Evolutionary conservation across 352 stramenopile genomes (phyloP).

Genomic region (Elongisporangium senticosum): DNA sequence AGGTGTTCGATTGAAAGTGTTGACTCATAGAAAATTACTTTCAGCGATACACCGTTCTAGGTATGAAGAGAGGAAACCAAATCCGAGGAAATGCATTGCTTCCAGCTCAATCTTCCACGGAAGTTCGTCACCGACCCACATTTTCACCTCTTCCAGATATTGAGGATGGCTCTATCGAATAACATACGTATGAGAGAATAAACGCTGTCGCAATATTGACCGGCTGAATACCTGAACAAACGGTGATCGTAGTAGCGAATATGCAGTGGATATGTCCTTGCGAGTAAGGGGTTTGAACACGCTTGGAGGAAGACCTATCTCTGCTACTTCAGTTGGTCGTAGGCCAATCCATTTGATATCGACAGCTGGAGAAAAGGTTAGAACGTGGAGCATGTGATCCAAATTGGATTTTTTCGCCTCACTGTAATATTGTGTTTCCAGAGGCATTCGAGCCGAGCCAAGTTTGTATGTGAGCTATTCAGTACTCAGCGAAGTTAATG

Average conservation of each 20-base stretch:
- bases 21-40: conserved; percentile 28
- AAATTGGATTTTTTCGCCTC: neutral
- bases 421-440: conserved; percentile 67
- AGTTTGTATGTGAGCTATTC: conserved; percentile 86
- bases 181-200: neutral
- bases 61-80: conserved; percentile 62
- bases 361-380: conserved; percentile 23
- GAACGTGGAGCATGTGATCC: neutral
- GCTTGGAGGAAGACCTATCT: conserved; percentile 36
- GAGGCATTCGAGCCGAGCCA: conserved; percentile 77
- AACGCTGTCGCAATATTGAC: neutral
- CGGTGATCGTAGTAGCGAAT: conserved; percentile 31
- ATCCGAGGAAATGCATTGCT: conserved; percentile 70
- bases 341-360: conserved; percentile 92
- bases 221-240: conserved; percentile 52
- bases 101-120: conserved; percentile 80
- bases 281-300: conserved; percentile 53
- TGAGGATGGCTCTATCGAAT: neutral
- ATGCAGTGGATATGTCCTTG: conserved; percentile 43
- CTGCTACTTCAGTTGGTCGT: conserved; percentile 69
- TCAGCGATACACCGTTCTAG: conserved; percentile 42
- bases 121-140: conserved; percentile 38
- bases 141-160: conserved; percentile 32
- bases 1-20: neutral
- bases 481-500: neutral